These are phyloP conservation scores for Kwoniella heveanensis DNA, from an alignment of 768 basidiomycete species.

Conservation along the genomic window DNA sequence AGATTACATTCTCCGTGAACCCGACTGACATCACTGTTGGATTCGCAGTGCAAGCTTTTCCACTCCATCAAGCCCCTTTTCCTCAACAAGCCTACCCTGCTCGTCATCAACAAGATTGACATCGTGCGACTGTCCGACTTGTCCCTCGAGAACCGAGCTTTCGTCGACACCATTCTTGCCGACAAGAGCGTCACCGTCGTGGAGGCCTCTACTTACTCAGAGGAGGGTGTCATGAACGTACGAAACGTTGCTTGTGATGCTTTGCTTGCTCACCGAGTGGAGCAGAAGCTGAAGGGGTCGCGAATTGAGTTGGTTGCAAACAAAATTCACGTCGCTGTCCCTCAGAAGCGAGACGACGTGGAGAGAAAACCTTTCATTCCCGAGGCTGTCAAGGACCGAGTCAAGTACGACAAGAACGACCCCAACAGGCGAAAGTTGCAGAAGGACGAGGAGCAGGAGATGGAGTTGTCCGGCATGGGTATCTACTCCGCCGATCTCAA, in stretches of 20 bases:
- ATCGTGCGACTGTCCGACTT: conserved; percentile 86
- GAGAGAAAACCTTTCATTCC: conserved; percentile 87
- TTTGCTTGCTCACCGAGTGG: conserved; percentile 90
- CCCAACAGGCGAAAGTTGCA: conserved; percentile 73
- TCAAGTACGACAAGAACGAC: conserved; percentile 84
- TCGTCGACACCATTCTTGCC: conserved; percentile 82
- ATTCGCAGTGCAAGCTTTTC: conserved; percentile 88
- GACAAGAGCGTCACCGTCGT: conserved; percentile 69
- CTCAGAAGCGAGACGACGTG: conserved; percentile 85
- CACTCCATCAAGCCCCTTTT: conserved; percentile 99
- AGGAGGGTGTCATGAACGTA: conserved; percentile 96
- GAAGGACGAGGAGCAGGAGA: conserved; percentile 77
- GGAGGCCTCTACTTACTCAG: conserved; percentile 90
- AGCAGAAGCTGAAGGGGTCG: conserved; percentile 87
- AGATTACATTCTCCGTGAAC: conserved; percentile 19
- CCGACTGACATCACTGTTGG: conserved; percentile 4
- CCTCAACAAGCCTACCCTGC: conserved; percentile 83
- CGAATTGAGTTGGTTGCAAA: conserved; percentile 92
- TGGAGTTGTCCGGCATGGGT: conserved; percentile 77
- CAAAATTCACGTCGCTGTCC: conserved; percentile 92
- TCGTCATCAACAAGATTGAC: conserved; percentile 98
- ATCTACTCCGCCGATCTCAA: conserved; percentile 86
- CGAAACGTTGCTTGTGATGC: conserved; percentile 95
- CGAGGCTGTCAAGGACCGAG: conserved; percentile 71
- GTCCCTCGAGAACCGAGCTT: conserved; percentile 68